Percentiles rank a stretch among this genome's conserved stretches.
These are phyloP conservation scores for Hydnomerulius pinastri DNA, from an alignment of 768 basidiomycete species.

Conservation along the genomic window DNA sequence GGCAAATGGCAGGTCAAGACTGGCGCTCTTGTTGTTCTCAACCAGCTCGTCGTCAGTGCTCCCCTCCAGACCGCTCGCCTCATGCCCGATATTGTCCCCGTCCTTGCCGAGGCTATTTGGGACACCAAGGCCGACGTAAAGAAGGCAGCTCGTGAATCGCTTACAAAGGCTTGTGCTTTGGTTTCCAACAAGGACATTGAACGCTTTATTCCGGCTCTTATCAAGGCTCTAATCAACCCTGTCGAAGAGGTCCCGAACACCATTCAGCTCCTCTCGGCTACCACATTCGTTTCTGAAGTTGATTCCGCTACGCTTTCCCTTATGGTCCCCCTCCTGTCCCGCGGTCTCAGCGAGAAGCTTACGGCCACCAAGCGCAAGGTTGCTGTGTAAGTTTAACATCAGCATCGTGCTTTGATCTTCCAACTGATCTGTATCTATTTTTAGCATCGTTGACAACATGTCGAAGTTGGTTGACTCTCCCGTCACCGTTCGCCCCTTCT, in stretches of 20 bases:
- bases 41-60: slow-evolving; percentile 84
- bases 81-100: slow-evolving; percentile 92
- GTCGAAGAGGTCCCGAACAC: slow-evolving; percentile 98
- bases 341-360: slow-evolving; percentile 92
- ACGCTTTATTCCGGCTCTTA: slow-evolving; percentile 96
- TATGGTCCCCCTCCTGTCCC: slow-evolving; percentile 93
- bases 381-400: slow-evolving; percentile 78
- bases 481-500: slow-evolving; percentile 93
- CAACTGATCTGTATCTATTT: slow-evolving; percentile 21
- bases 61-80: slow-evolving; percentile 83
- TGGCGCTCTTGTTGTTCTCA: slow-evolving; percentile 76
- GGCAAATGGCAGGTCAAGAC: slow-evolving; percentile 99
- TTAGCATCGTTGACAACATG: slow-evolving; percentile 97
- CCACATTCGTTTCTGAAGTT: slow-evolving; percentile 99
- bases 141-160: slow-evolving; percentile 94
- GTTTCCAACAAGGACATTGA: slow-evolving; percentile 98
- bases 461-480: slow-evolving; percentile 95
- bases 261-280: slow-evolving; percentile 92
- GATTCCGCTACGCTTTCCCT: slow-evolving; percentile 95
- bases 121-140: slow-evolving; percentile 99
- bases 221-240: slow-evolving; percentile 97
- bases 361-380: slow-evolving; percentile 98
- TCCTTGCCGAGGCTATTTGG: slow-evolving; percentile 96
- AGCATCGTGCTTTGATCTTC: slow-evolving; percentile 9
- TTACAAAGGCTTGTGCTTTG: slow-evolving; percentile 92